Base-by-base conservation (phyloP, 2,329 filamentous ascomycete species). In the Ilyonectria sp. region DNA sequence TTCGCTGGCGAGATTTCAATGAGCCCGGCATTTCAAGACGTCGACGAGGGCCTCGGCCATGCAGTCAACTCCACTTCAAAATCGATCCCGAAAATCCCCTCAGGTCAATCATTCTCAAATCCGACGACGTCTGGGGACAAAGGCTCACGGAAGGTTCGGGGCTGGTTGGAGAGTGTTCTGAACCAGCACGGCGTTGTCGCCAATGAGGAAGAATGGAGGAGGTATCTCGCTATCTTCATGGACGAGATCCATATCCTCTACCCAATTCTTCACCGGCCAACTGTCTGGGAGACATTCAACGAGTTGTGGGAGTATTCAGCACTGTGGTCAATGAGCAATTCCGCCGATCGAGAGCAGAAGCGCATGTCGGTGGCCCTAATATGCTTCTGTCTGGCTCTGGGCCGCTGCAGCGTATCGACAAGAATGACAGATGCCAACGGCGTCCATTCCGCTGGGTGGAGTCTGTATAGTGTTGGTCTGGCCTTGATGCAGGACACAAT, bases 1-100 rank as follows among this genome's bases (percentile, higher is more conserved):
- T 71, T 71, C 47, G 69, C 69, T 1, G 69, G 69, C 21, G 69
- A 71, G 29, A 67, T 71, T 26, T 57, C 69, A 2, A 71, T 71
- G 44, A 65, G 58, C 17, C 69, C 69, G 6, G 50, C 52, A 10
- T 65, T 71, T 13, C 60, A 67, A 23, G 63, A 70, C 37, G 68
- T 60, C 1, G 56, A 49, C 17, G 68, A 69, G 2, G 26, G 6
- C 11, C 15, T 55, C 13, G 55, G 69, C 17, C 33, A 15, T 6
- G 8, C 31, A 33, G 21, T 40, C 19, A 57, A 52, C 19, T n/a
- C 21, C 35, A 49, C 66, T 13, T 55, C 67, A 1, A 65, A 26
- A 15, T 44, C 68, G 31, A 50, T 21, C 2, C n/a, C 33, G 19
- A 61, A 65, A 2, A 46, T 64, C 21, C 47, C 60, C 17, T 54